These are phyloP conservation scores for Pleodorina starrii DNA, from an alignment of 139 green algal genomes.

Conservation along the genomic window DNA sequence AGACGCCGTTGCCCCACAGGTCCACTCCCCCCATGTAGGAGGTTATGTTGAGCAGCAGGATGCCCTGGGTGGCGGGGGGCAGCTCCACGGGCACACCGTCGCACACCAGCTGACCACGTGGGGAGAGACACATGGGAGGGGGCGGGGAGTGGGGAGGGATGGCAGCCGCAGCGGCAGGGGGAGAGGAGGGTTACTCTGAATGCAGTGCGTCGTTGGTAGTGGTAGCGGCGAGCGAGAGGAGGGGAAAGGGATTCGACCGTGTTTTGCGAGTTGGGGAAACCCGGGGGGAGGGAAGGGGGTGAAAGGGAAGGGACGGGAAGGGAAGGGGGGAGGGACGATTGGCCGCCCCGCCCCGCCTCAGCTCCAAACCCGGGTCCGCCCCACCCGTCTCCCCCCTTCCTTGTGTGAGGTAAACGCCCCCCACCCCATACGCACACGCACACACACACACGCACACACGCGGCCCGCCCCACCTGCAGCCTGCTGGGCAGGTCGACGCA, in stretches of 20 bases:
- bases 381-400: neutral
- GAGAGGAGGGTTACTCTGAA: no score
- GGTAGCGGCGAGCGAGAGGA: no score
- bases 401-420: no score
- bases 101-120: constrained; percentile 72
- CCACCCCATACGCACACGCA: neutral
- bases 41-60: constrained; percentile 85
- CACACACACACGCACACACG: neutral
- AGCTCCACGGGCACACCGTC: constrained; percentile 76
- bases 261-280: no score
- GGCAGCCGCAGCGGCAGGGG: neutral
- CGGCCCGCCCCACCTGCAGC: constrained; percentile 56
- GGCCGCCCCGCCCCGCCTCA: no score
- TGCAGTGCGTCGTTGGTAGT: no score
- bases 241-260: no score
- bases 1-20: constrained; percentile 52
- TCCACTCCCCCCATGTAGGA: constrained; percentile 75
- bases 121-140: neutral
- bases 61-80: constrained; percentile 74
- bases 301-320: no score
- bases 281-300: no score
- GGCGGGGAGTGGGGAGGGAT: neutral
- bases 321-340: no score
- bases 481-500: constrained; percentile 68
- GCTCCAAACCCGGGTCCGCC: no score